phyloP scores from a whole-genome alignment of 176 grass and related monocot genomes.

The Musa beccarii region DNA sequence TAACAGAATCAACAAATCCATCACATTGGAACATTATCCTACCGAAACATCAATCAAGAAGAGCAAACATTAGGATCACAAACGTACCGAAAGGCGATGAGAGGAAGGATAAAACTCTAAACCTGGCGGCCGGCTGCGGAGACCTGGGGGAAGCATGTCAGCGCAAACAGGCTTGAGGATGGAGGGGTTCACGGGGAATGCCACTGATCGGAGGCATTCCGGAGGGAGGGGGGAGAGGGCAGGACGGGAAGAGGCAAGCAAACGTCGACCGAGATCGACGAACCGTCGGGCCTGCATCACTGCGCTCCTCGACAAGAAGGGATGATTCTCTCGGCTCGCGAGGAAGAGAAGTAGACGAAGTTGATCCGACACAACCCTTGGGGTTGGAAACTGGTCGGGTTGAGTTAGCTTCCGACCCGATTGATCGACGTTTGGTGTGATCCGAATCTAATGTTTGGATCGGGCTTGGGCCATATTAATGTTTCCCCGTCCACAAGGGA shows the following conservation, averaged over 20 bases:
- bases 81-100: neutral
- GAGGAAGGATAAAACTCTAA: neutral
- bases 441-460: too few species aligned
- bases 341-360: too few species aligned
- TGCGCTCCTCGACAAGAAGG: neutral
- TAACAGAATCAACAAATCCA: neutral
- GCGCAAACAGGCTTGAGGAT: neutral
- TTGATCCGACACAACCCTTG: too few species aligned
- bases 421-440: too few species aligned
- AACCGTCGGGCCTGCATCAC: neutral
- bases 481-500: too few species aligned
- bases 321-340: too few species aligned
- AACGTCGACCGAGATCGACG: neutral
- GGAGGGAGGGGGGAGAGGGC: neutral
- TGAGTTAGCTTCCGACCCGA: too few species aligned
- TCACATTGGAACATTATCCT: neutral
- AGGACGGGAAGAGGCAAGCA: neutral
- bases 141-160: neutral
- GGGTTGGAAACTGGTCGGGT: too few species aligned
- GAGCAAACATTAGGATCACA: neutral
- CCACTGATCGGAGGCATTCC: neutral
- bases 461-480: too few species aligned
- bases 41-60: neutral
- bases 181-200: neutral
- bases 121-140: neutral